These are phyloP conservation scores for Triangularia setosa DNA, from an alignment of 2,329 filamentous ascomycete genomes.

Conservation along the genomic window DNA sequence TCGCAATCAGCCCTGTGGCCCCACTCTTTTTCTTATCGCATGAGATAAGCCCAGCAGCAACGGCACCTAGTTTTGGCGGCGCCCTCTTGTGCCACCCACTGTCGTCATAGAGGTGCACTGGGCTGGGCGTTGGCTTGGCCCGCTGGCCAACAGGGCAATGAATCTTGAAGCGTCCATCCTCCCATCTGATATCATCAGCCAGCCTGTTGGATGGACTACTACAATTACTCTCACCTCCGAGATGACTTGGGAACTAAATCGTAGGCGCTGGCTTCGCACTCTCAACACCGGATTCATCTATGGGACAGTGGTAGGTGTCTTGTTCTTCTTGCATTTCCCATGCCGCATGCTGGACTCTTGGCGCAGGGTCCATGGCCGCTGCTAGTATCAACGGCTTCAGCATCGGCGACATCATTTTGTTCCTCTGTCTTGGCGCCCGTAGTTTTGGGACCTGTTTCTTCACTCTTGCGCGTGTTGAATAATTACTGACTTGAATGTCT, in stretches of 20 bases:
- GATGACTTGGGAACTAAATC: conserved; percentile 57
- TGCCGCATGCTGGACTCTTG: background rate
- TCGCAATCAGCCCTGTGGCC: background rate
- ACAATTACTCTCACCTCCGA: conserved; percentile 18
- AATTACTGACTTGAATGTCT: conserved; percentile 12
- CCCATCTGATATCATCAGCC: conserved; percentile 6
- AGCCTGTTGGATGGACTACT: background rate
- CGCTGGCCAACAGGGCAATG: background rate
- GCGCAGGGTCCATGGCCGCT: background rate
- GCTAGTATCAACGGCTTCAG: background rate
- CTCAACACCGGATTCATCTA: conserved; percentile 71
- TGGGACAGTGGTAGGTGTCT: conserved; percentile 62
- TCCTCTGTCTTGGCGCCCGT: background rate
- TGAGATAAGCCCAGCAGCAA: background rate
- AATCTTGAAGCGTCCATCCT: background rate
- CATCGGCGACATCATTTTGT: too few relatives aligned
- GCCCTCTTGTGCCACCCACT: conserved; percentile 12
- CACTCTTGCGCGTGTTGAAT: background rate
- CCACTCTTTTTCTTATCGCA: background rate
- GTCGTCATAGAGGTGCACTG: conserved; percentile 21
- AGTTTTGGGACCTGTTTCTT: background rate
- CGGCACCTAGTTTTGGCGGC: background rate
- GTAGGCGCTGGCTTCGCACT: conserved; percentile 59
- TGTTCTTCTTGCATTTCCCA: background rate
- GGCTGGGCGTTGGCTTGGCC: background rate